Evolutionary conservation across 2,329 filamentous ascomycete genomes (phyloP).

Genomic region (Hypoxylon sp.): DNA sequence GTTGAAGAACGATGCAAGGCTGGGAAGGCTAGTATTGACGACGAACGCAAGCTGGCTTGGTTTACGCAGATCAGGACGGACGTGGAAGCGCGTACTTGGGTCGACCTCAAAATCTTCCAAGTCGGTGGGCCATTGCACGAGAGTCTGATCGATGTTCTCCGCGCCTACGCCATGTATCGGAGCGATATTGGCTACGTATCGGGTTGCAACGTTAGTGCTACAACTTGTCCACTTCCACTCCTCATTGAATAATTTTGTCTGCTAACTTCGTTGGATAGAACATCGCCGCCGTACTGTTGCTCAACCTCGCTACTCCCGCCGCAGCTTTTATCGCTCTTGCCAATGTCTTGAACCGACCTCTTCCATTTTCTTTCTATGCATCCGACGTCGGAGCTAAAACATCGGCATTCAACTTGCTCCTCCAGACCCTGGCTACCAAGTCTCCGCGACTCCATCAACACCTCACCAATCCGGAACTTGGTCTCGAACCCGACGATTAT

Average conservation of each 20-base stretch:
- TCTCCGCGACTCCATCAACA: slow-evolving; percentile 74
- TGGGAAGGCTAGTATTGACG: slow-evolving; percentile 66
- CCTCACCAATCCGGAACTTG: slow-evolving; percentile 65
- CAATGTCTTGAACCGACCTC: slow-evolving; percentile 81
- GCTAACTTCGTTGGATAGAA: slow-evolving; percentile 61
- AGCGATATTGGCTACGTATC: slow-evolving; percentile 83
- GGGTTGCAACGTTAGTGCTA: slow-evolving; percentile 76
- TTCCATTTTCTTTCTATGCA: slow-evolving; percentile 81
- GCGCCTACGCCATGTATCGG: slow-evolving; percentile 85
- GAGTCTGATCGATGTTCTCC: slow-evolving; percentile 77
- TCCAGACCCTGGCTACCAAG: slow-evolving; percentile 75
- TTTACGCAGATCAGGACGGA: slow-evolving; percentile 74
- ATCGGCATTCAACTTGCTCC: slow-evolving; percentile 76
- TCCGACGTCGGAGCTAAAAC: slow-evolving; percentile 76
- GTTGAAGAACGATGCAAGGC: slow-evolving; percentile 69
- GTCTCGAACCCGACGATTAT: slow-evolving; percentile 65
- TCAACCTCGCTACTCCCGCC: slow-evolving; percentile 75
- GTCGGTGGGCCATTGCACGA: slow-evolving; percentile 74
- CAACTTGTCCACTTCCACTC: not conserved
- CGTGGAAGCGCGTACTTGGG: slow-evolving; percentile 74
- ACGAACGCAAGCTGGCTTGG: slow-evolving; percentile 69
- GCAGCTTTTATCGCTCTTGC: slow-evolving; percentile 78
- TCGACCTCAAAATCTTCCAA: slow-evolving; percentile 80
- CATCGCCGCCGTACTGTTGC: slow-evolving; percentile 78
- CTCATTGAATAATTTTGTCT: not conserved